Base-by-base conservation (phyloP, 2,329 filamentous ascomycete species). In the Grosmannia serpens region DNA sequence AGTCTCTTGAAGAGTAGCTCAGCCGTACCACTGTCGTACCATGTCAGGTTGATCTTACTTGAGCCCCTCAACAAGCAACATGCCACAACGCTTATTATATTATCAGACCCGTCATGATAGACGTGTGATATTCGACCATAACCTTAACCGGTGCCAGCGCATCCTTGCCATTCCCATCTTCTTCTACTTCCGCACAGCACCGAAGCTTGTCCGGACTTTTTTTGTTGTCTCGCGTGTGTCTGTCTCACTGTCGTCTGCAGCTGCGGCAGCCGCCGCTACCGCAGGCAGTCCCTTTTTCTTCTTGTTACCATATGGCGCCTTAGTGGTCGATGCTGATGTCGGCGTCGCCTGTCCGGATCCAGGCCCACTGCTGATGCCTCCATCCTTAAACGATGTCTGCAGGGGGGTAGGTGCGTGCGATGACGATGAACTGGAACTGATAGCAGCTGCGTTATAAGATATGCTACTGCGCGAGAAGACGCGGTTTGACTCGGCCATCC, bases 401-500 rank as follows among this genome's bases (percentile, higher is more conserved):
- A 80, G 63, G 0, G 83, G 82, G 7, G 81, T 84, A 0, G 79
- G 79, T 2, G 77, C 78, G 62, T 75, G 74, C 4, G 75, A 75
- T 61, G 76, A 68, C 20, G 68, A 55, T 20, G 33, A 31, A 66
- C 41, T 3, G 77, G 79, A 38, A 71, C 74, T 3, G 75, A 71
- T 4, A 75, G 77, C 53, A 70, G 68, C 55, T 1, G 52, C 71
- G 61, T 81, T 79, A 64, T 84, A 84, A 1, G 81, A 85, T 46
- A 85, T 75, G n/a, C 83, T 82, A 22, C 82, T 82, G 64, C 78
- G 74, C 59, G 84, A 83, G 70, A 92, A 92, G 58, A 92, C 86
- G 62, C 87, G 79, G 68, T 90, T 88, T 65, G 82, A 79, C 56
- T 91, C 88, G 61, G 78, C 78, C 54, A 86, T 75, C 6, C 81